phyloP scores from a whole-genome alignment of 1,284 basidiomycete genomes.

The Leccinum griseonigrum region DNA sequence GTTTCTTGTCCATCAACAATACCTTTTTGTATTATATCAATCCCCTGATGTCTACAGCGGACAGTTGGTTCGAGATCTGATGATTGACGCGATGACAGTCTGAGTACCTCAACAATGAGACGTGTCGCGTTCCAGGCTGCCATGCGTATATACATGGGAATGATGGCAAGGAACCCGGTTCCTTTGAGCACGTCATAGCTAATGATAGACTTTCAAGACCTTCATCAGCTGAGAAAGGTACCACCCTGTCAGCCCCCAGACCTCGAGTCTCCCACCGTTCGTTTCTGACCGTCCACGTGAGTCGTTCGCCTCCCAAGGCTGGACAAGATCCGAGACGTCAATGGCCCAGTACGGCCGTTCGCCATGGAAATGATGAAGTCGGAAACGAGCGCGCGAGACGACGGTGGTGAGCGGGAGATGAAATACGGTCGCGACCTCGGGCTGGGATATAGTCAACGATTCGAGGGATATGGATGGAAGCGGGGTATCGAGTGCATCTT shows the following conservation, averaged over 20 bases:
- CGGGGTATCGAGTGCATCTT: constrained; percentile 37
- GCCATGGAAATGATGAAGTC: constrained; percentile 55
- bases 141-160: neutral
- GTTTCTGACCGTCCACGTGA: constrained; percentile 29
- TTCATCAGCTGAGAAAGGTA: constrained; percentile 58
- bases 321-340: constrained; percentile 63
- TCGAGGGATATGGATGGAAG: constrained; percentile 60
- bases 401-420: constrained; percentile 63
- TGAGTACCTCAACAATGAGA: neutral
- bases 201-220: constrained; percentile 23
- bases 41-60: constrained; percentile 8
- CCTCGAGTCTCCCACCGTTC: constrained; percentile 49
- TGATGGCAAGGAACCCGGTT: neutral
- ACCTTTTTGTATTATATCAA: constrained; percentile 27
- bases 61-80: neutral
- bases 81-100: neutral
- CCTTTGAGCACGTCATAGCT: neutral
- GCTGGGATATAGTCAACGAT: constrained; percentile 49
- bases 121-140: neutral
- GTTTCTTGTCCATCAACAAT: constrained; percentile 22
- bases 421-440: constrained; percentile 68
- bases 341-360: constrained; percentile 62
- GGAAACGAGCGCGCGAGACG: constrained; percentile 45
- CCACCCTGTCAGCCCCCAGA: constrained; percentile 84
- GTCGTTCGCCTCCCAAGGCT: constrained; percentile 19